Conservation (phyloP, 2,329 filamentous ascomycete species). For the Atkinsonella hypoxylon region DNA sequence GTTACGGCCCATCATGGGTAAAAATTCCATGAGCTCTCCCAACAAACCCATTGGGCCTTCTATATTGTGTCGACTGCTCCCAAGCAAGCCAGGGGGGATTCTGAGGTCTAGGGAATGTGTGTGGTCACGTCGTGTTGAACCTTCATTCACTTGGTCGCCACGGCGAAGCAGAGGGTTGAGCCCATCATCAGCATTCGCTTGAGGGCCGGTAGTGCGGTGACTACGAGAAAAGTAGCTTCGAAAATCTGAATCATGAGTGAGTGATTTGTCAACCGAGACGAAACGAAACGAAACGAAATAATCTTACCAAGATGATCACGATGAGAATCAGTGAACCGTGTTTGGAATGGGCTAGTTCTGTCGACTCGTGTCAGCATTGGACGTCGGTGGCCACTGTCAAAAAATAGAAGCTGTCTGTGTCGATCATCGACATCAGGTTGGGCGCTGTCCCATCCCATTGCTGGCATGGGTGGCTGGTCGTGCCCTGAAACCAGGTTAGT, state of each 20-base stretch:
- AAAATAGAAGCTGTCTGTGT: slow-evolving; percentile 34
- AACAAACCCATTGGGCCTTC: slow-evolving; percentile 43
- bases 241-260: slow-evolving; percentile 26
- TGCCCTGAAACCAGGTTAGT: slow-evolving; percentile 2
- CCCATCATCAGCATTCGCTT: slow-evolving; percentile 61
- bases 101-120: slow-evolving; percentile 43
- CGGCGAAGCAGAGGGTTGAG: slow-evolving; percentile 78
- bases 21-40: slow-evolving; percentile 42
- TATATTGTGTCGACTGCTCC: slow-evolving; percentile 23
- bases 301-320: slow-evolving; percentile 39
- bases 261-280: background rate
- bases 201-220: slow-evolving; percentile 40
- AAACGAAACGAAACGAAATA: background rate
- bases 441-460: slow-evolving; percentile 46
- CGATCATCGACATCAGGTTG: slow-evolving; percentile 37
- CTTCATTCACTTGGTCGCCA: slow-evolving; percentile 30
- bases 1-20: slow-evolving; percentile 34
- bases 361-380: slow-evolving; percentile 22
- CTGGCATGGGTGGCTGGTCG: slow-evolving; percentile 28
- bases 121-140: slow-evolving; percentile 34
- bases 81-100: slow-evolving; percentile 34
- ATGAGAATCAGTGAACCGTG: slow-evolving; percentile 37
- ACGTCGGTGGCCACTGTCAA: slow-evolving; percentile 36
- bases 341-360: slow-evolving; percentile 49
- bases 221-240: slow-evolving; percentile 37